These are phyloP conservation scores for Vanrija pseudolonga DNA, from an alignment of 1,284 basidiomycete species.

Conservation along the genomic window DNA sequence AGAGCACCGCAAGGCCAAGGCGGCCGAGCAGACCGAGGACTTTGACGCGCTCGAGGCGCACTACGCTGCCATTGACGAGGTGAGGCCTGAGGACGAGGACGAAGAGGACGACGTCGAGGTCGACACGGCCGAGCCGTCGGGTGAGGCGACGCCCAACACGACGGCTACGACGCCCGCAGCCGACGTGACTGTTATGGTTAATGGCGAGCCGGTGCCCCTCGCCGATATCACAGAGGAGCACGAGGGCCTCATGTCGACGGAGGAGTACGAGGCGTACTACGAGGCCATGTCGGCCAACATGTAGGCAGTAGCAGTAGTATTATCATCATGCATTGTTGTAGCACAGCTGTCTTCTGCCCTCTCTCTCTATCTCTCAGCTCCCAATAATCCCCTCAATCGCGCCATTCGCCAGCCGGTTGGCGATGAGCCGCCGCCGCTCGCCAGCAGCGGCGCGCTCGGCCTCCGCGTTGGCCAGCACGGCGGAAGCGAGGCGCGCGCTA, in stretches of 20 bases:
- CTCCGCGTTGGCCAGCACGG: constrained; percentile 40
- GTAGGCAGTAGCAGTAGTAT: neutral
- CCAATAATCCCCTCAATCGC: constrained; percentile 23
- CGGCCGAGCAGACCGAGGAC: constrained; percentile 12
- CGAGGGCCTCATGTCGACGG: constrained; percentile 47
- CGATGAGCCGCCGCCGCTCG: constrained; percentile 32
- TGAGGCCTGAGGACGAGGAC: constrained; percentile 24
- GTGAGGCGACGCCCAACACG: constrained; percentile 3
- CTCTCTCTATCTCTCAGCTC: neutral
- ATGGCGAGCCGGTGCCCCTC: constrained; percentile 38
- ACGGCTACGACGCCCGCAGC: neutral
- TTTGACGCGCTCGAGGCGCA: constrained; percentile 31
- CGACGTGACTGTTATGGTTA: constrained; percentile 27
- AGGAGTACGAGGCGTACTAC: constrained; percentile 44
- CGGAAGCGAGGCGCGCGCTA: constrained; percentile 26
- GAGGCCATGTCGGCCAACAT: constrained; percentile 5
- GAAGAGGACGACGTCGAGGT: constrained; percentile 13
- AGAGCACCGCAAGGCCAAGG: constrained; percentile 1
- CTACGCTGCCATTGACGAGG: constrained; percentile 31
- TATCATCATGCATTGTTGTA: constrained; percentile 13
- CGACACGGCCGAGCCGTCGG: constrained; percentile 1
- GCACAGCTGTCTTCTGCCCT: neutral
- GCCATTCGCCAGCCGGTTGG: constrained; percentile 24
- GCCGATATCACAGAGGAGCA: constrained; percentile 47
- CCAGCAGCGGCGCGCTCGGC: constrained; percentile 33